Percentiles rank a stretch among this genome's conserved stretches.
phyloP scores from a whole-genome alignment of 768 basidiomycete genomes.

The Royoungia palumana region DNA sequence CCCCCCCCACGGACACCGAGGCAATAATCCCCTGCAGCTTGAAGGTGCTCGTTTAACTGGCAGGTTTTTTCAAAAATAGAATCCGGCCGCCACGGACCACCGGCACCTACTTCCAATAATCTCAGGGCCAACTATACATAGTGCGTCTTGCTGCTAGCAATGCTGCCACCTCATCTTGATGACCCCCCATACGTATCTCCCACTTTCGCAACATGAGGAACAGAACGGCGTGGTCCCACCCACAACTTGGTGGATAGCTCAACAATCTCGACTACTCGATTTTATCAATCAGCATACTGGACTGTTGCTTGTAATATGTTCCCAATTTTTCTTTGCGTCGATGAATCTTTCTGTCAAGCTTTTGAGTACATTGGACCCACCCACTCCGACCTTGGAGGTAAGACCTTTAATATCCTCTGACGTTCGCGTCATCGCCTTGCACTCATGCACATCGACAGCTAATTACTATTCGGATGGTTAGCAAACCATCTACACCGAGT shows the following conservation, averaged over 20 bases:
- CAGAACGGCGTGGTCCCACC: not conserved
- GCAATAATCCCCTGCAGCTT: no score
- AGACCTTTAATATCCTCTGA: conserved; percentile 7
- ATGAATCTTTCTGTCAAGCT: conserved; percentile 66
- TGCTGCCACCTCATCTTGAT: no score
- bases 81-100: no score
- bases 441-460: conserved; percentile 32
- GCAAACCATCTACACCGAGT: conserved; percentile 5
- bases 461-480: conserved; percentile 58
- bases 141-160: no score
- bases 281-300: conserved; percentile 46
- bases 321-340: conserved; percentile 58
- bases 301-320: conserved; percentile 51
- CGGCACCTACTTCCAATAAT: no score
- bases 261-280: not conserved
- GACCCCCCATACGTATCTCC: not conserved
- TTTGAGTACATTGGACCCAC: conserved; percentile 54
- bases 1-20: no score
- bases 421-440: not conserved
- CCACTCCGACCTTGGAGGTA: conserved; percentile 57
- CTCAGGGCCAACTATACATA: no score
- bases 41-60: no score
- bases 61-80: no score
- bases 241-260: no score
- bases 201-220: not conserved